Conservation (phyloP, 1,139 yeast genomes). For the Saccharomyces hybrid region DNA sequence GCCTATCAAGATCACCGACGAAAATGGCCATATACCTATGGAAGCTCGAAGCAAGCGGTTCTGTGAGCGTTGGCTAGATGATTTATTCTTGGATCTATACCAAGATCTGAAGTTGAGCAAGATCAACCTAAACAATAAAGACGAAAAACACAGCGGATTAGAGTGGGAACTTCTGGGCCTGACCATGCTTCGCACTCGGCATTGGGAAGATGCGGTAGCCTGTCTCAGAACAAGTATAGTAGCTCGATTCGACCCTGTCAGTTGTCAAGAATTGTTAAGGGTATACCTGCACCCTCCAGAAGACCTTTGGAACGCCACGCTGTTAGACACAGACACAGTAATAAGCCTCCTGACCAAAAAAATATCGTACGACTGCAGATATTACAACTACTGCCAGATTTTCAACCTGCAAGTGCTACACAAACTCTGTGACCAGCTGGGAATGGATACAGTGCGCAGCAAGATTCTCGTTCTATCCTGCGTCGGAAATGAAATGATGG, state of each 20-base stretch:
- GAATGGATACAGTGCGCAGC: conserved; percentile 31
- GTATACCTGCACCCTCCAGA: conserved; percentile 24
- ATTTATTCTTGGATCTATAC: conserved; percentile 74
- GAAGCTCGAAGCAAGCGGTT: conserved; percentile 60
- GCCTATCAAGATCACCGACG: neutral
- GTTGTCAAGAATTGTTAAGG: conserved; percentile 34
- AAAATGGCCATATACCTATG: conserved; percentile 11
- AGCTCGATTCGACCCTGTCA: conserved; percentile 63
- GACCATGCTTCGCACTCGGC: conserved; percentile 70
- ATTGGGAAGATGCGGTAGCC: conserved; percentile 69
- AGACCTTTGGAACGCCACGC: conserved; percentile 17
- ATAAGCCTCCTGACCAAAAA: conserved; percentile 29
- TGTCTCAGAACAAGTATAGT: conserved; percentile 70
- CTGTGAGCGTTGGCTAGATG: conserved; percentile 93
- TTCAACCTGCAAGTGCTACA: conserved; percentile 29
- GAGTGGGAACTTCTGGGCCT: conserved; percentile 94
- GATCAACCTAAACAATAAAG: conserved; percentile 63
- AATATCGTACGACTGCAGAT: conserved; percentile 35
- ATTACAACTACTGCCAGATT: conserved; percentile 34
- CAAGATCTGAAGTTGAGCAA: conserved; percentile 83
- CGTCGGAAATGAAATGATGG: conserved; percentile 19
- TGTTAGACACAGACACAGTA: conserved; percentile 28
- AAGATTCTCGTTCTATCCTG: conserved; percentile 28
- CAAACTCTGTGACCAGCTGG: conserved; percentile 27
- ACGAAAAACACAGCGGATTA: conserved; percentile 67